Evolutionary conservation across 2,329 filamentous ascomycete species (phyloP), one percentile per base, ranked within the genome.

Genomic region (Thielaviopsis punctulata): DNA sequence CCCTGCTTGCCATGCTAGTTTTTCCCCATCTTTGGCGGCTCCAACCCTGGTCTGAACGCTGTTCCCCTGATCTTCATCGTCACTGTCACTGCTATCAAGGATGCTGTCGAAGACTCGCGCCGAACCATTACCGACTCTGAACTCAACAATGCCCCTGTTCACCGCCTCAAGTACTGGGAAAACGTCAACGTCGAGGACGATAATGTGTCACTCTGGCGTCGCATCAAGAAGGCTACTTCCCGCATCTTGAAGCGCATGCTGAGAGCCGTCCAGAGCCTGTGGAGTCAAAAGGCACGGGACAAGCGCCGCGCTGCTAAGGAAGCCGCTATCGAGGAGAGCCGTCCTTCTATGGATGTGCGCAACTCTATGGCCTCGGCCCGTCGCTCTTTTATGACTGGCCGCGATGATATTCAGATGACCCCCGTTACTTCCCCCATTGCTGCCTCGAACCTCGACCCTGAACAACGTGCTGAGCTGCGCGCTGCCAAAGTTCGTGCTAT

Each of bases 141-240:
- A 61, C 74, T 98, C 56, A 98, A 98, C 68, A 96, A 98, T 63
- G 92, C 92, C 2, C 86, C 89, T 0, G 86, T 96, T 9, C 90
- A 98, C 66, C 80, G 90, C 55, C 72, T 98, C 19, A 73, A 87
- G 12, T 82, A 89, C 57, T 96, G 86, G 82, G 76, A 83, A 59
- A 98, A 98, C 60, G 88, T 95, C 60, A 98, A 98, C 60, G 86
- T 89, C 13, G 79, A 84, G 39, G 85, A 88, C 59, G 90, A 95
- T 60, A 82, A 86, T 56, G 76, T 98, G 43, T 88, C 86, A 1
- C 41, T 77, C 24, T 98, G 92, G 92, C 82, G 92, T 60, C 80
- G 72, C 59, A 75, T 92, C 68, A 98, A 98, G 68, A 98, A 98
- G 70, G 84, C 84, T 4, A 87, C 75, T 49, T 83, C 87, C 0